Evolutionary conservation across 441 rosid genomes (phyloP), one percentile per base, ranked within the genome.

Genomic region (Gossypium lobatum): DNA sequence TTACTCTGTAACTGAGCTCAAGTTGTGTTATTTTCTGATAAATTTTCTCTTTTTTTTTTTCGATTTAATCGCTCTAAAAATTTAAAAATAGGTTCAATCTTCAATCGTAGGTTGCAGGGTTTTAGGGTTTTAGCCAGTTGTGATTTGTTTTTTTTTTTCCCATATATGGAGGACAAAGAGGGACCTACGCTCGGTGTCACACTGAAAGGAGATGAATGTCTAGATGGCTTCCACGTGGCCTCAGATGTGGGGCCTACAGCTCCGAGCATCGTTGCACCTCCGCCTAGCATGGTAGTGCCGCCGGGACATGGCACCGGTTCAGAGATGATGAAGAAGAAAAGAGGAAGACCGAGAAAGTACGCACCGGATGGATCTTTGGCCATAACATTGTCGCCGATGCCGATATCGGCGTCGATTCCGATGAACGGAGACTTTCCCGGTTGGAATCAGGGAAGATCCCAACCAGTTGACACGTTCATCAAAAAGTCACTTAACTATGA

Each of bases 311-410:
- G 63, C 0, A 68, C 73, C 18, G 75, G 78, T 34, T 63, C 83
- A n/a, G 85, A 84, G 53, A 70, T 67, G 81, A 89, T 67, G 81
- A 89, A 84, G 86, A 89, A 86, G 81, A 88, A 86, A 82, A 80
- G 94, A 78, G 92, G 94, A 3, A 80, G 94, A 57, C 92, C 92
- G 2, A 88, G 89, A 64, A 89, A 89, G 83, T 86, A 85, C 73
- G 81, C 82, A 21, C 84, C 90, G 2, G 92, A 88, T 55, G 89
- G 92, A 53, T 72, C 77, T 4, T 57, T 83, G 63, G 73, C 86
- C 6, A 57, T 73, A 72, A 79, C 90, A 16, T 80, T 88, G 21
- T 89, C 92, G 18, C 90, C 94, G 3, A 89, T 86, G 92, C 92
- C 94, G 16, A 85, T 89, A 64, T 88, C 94, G 2, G 78, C 94